Evolutionary conservation across 768 basidiomycete species (phyloP), one percentile per base, ranked within the genome.

Genomic region (Tremella mesenterica): DNA sequence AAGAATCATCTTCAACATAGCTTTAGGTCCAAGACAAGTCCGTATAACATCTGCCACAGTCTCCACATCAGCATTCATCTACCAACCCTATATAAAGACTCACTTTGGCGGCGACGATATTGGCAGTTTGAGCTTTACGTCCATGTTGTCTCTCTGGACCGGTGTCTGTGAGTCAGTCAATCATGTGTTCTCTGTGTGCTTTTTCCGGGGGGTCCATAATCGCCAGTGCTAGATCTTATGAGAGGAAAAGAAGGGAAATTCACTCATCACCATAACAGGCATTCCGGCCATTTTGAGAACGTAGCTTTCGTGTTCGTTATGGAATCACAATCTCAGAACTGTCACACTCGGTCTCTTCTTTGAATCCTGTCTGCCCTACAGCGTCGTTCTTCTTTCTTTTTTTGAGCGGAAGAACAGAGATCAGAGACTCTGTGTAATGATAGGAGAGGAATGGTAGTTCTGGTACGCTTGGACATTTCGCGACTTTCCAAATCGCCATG

Each of bases 1-100:
- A 39, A 96, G 76, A 63, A 97, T 95, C 95, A 99, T 97, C 79
- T 97, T 99, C 48, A 97, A 77, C 95, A 97, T 97, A 36, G 95
- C 84, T 69, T 95, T 93, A 0, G 93, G 93, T 1, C 92, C 95
- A 30, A 97, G 74, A 80, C 95, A 97, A 58, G 93, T 97, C 57
- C 93, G 76, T 64, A 97, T 96, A 4, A 99, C 92, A 79, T 97
- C 95, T 58, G 93, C 90, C 0, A 97, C 91, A 8, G 90, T 95
- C 91, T 92, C 54, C 44, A 47, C 8, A 47, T 54, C 23, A 56
- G 59, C 57, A 49, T 21, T n/a, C 25, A 12, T 23, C 20, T n/a
- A 20, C 18, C 10, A 23, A 3, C 44, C n/a, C 31, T 48, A 25
- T 34, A 12, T 4, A 30, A 20, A n/a, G n/a, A 50, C 79, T 51